A percentile compares a stretch with the other conserved stretches of the same genome.
Conservation (phyloP, 2,329 filamentous ascomycete genomes). For the Epichloe sibirici region DNA sequence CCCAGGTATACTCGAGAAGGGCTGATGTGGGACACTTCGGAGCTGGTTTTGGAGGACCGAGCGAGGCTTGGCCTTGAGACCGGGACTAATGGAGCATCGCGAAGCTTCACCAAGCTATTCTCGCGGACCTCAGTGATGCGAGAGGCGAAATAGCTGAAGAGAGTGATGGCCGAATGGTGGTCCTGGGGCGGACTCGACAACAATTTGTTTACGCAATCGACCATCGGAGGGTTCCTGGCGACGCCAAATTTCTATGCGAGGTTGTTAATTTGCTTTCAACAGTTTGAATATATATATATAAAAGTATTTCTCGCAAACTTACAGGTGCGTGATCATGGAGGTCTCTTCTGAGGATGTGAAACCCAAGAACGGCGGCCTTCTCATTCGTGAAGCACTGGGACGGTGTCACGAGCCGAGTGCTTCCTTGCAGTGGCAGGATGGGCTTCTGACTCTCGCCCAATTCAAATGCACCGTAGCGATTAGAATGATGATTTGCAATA, state of each 20-base stretch:
- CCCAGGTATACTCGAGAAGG: constrained; percentile 76
- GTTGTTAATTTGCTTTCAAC: constrained; percentile 5
- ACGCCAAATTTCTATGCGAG: constrained; percentile 63
- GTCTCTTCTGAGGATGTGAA: constrained; percentile 62
- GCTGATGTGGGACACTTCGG: constrained; percentile 31
- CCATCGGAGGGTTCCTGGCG: constrained; percentile 65
- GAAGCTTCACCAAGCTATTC: constrained; percentile 46
- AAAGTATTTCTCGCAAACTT: constrained; percentile 10
- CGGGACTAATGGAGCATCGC: constrained; percentile 60
- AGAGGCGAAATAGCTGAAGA: constrained; percentile 77
- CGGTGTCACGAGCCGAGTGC: constrained; percentile 57
- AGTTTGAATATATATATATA: background rate
- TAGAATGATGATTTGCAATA: constrained; percentile 63
- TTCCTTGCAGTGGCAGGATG: constrained; percentile 63
- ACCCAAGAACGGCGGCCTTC: constrained; percentile 64
- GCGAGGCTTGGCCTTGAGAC: constrained; percentile 29
- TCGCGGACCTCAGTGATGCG: constrained; percentile 62
- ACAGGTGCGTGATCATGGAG: constrained; percentile 63
- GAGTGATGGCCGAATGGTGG: constrained; percentile 49
- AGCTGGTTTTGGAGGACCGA: constrained; percentile 23
- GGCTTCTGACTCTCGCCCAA: constrained; percentile 40
- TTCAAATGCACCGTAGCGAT: constrained; percentile 59
- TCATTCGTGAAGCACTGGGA: constrained; percentile 74
- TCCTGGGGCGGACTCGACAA: constrained; percentile 59
- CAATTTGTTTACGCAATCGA: constrained; percentile 62